Evolutionary conservation across 108 stramenopile genomes (phyloP).

Genomic region (Skeletonema costatum): DNA sequence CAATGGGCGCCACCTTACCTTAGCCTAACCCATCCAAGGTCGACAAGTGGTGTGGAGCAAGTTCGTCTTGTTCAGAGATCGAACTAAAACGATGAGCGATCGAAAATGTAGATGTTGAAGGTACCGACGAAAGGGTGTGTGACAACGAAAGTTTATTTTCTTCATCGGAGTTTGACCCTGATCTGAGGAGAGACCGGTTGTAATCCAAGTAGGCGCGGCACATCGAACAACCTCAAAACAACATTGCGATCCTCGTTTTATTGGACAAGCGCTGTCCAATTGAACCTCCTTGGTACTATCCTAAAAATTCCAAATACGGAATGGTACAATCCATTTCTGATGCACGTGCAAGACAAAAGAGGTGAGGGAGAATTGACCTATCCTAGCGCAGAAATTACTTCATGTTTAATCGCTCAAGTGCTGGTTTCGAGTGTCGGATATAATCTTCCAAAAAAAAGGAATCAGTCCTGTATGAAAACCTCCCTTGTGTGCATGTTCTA

Average conservation of each 20-base stretch:
- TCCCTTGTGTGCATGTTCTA: neutral
- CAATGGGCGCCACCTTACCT: conserved; percentile 35
- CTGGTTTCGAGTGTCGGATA: conserved; percentile 14
- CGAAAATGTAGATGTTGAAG: conserved; percentile 15
- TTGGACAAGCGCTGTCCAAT: neutral
- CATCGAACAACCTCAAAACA: neutral
- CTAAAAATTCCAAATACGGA: conserved; percentile 83
- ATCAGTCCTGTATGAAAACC: neutral
- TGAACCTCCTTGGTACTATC: conserved; percentile 43
- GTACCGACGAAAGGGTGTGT: conserved; percentile 25
- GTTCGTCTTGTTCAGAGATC: conserved; percentile 8
- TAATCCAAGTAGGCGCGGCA: conserved; percentile 22
- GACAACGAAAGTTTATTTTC: conserved; percentile 19
- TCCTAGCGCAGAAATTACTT: conserved; percentile 32
- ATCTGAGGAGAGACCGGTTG: neutral
- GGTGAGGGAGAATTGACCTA: conserved; percentile 58
- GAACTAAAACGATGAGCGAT: conserved; percentile 43
- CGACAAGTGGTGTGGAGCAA: conserved; percentile 39
- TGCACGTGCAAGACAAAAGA: conserved; percentile 72
- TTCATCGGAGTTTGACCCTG: neutral
- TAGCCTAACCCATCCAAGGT: conserved; percentile 44
- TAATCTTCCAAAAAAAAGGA: neutral
- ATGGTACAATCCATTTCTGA: conserved; percentile 65
- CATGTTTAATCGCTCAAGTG: conserved; percentile 19
- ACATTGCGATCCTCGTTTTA: neutral